These are phyloP conservation scores for Linum usitatissimum DNA, from an alignment of 345 rosid genomes.

Conservation along the genomic window DNA sequence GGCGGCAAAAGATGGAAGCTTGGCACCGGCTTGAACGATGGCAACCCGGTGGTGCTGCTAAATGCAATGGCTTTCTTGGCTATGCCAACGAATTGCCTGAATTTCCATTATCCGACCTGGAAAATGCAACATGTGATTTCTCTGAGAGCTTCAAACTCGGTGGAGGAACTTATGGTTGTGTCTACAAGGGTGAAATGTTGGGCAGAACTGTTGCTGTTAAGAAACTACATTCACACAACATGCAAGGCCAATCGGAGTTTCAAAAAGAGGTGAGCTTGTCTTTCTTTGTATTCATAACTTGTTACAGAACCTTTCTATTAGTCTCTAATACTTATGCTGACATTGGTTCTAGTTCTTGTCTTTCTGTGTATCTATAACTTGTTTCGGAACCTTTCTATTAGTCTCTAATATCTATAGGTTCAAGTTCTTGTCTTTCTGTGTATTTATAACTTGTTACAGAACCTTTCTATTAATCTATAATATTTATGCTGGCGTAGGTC, in stretches of 20 bases:
- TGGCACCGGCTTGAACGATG: slow-evolving; percentile 56
- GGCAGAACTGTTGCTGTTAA: slow-evolving; percentile 74
- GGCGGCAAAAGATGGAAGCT: slow-evolving; percentile 58
- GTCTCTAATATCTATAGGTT: too few species aligned
- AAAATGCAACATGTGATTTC: slow-evolving; percentile 60
- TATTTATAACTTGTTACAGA: neutral
- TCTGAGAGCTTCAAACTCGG: slow-evolving; percentile 71
- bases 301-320: neutral
- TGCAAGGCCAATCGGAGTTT: slow-evolving; percentile 58
- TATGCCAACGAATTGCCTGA: slow-evolving; percentile 39
- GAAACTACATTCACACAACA: slow-evolving; percentile 44
- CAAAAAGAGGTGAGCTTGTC: slow-evolving; percentile 45
- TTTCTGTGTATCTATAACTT: too few species aligned
- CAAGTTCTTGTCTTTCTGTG: slow-evolving; percentile 5
- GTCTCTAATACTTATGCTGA: slow-evolving; percentile 3
- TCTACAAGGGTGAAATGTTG: slow-evolving; percentile 75
- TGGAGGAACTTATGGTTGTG: slow-evolving; percentile 50
- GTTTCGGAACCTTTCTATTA: too few species aligned
- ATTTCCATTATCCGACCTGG: slow-evolving; percentile 45
- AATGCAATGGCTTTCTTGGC: slow-evolving; percentile 35
- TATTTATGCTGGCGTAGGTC: slow-evolving; percentile 31
- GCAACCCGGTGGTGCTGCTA: slow-evolving; percentile 26
- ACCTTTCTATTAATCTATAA: neutral
- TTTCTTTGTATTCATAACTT: too few species aligned
- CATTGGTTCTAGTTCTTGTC: slow-evolving; percentile 47